These are phyloP conservation scores for Cyclanthera cordifolia DNA, from an alignment of 306 rosid species.

Conservation along the genomic window DNA sequence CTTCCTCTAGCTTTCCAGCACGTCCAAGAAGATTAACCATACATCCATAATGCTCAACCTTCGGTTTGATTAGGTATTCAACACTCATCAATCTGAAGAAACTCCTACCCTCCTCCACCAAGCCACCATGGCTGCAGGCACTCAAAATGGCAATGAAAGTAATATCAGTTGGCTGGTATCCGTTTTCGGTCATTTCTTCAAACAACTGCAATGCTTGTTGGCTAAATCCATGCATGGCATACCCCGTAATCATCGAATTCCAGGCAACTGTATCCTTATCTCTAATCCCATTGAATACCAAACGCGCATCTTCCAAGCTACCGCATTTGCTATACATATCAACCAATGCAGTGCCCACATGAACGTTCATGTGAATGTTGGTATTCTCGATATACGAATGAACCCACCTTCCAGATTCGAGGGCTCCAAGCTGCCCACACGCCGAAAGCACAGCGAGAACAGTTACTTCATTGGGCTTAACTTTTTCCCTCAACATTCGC, in stretches of 20 bases:
- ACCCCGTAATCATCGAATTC: slow-evolving; percentile 70
- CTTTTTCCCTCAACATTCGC: slow-evolving; percentile 39
- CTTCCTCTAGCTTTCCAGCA: slow-evolving; percentile 58
- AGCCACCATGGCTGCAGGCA: slow-evolving; percentile 65
- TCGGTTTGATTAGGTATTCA: slow-evolving; percentile 36
- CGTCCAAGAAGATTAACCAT: slow-evolving; percentile 74
- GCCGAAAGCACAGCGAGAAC: slow-evolving; percentile 54
- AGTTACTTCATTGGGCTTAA: slow-evolving; percentile 54
- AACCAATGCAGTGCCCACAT: slow-evolving; percentile 56
- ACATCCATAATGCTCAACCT: slow-evolving; percentile 72
- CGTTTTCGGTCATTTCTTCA: slow-evolving; percentile 32
- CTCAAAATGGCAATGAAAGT: slow-evolving; percentile 55
- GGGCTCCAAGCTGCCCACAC: slow-evolving; percentile 70
- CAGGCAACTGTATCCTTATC: slow-evolving; percentile 60
- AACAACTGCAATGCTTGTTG: slow-evolving; percentile 53
- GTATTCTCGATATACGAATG: slow-evolving; percentile 43
- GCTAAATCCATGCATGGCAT: slow-evolving; percentile 55
- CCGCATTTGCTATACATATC: slow-evolving; percentile 80
- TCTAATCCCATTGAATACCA: slow-evolving; percentile 36
- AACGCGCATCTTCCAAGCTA: slow-evolving; percentile 49
- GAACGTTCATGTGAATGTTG: slow-evolving; percentile 31
- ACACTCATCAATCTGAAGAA: slow-evolving; percentile 48
- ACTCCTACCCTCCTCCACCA: slow-evolving; percentile 43
- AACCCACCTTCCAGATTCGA: slow-evolving; percentile 70
- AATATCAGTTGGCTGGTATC: slow-evolving; percentile 41